A percentile compares a stretch with the other conserved stretches of the same genome.
Conservation (phyloP, 805 yeast species). For the Ogataea minuta region DNA sequence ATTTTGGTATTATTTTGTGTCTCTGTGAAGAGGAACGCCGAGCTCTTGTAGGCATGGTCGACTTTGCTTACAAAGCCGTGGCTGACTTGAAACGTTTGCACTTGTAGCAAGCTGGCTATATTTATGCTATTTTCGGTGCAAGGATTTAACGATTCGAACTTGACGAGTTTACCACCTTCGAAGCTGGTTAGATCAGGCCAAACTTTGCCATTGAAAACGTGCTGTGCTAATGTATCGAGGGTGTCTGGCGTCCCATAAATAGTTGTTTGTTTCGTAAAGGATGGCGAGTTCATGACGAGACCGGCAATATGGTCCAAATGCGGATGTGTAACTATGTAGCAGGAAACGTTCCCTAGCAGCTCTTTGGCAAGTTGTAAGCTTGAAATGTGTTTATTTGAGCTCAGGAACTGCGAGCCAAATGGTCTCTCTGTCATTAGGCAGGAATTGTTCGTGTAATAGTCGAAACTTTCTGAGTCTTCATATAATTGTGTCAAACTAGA, state of each 20-base stretch:
- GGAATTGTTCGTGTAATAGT: constrained; percentile 10
- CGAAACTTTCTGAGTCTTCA: constrained; percentile 11
- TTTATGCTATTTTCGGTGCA: constrained; percentile 1
- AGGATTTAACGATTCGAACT: constrained; percentile 13
- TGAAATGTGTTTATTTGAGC: constrained; percentile 6
- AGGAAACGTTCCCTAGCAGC: constrained; percentile 38
- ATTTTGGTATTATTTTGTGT: constrained; percentile 35
- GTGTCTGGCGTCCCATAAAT: constrained; percentile 57
- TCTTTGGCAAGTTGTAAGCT: constrained; percentile 13
- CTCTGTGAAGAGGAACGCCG: constrained; percentile 56
- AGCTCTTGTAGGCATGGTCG: constrained; percentile 40
- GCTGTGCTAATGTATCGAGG: constrained; percentile 46
- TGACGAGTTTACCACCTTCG: constrained; percentile 26
- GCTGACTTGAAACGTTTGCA: constrained; percentile 41
- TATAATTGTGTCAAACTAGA: constrained; percentile 21
- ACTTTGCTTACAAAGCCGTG: constrained; percentile 31
- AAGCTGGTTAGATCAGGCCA: constrained; percentile 72
- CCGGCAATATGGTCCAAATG: constrained; percentile 81
- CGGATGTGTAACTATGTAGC: constrained; percentile 69
- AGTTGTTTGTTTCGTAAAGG: constrained; percentile 37
- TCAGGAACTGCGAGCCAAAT: constrained; percentile 7
- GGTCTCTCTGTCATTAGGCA: constrained; percentile 7
- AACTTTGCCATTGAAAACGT: constrained; percentile 67
- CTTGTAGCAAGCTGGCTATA: constrained; percentile 2
- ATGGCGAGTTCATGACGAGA: constrained; percentile 69